A percentile compares a stretch with the other conserved stretches of the same genome.
Conservation (phyloP, 345 rosid genomes). For the Jatropha curcas region DNA sequence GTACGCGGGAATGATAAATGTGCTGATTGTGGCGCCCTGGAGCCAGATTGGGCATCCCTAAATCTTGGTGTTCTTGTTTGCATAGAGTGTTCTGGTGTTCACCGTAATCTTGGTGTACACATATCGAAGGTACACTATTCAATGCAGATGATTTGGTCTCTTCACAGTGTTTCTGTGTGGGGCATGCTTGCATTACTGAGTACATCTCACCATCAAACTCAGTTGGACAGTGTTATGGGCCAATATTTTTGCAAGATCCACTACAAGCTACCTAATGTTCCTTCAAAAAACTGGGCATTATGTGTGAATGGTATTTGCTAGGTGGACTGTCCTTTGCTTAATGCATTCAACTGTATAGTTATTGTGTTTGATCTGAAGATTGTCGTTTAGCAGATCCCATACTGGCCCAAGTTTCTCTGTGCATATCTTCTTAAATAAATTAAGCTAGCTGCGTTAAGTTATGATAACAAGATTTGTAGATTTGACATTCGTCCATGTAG, state of each 20-base stretch:
- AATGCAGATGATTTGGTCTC: conserved; percentile 7
- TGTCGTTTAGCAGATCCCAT: not conserved
- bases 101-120: conserved; percentile 98
- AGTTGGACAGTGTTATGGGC: not conserved
- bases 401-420: not conserved
- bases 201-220: conserved; percentile 1
- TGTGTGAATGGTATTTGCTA: not conserved
- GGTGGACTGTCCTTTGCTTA: not conserved
- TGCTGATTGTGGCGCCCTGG: conserved; percentile 98
- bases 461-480: not conserved
- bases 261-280: not conserved
- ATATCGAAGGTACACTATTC: conserved; percentile 73
- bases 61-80: conserved; percentile 96
- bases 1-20: conserved; percentile 94
- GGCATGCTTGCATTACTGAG: not conserved
- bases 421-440: not conserved
- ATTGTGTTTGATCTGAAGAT: not conserved
- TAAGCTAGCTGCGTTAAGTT: not conserved
- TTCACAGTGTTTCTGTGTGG: not conserved
- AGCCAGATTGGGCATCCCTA: conserved; percentile 99
- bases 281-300: not conserved
- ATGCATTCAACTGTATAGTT: not conserved
- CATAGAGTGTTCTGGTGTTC: conserved; percentile 99
- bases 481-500: not conserved
- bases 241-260: not conserved